Percentiles rank a stretch among this genome's conserved stretches.
phyloP scores from a whole-genome alignment of 2,329 filamentous ascomycete genomes.

The Sphaerulina populicola region DNA sequence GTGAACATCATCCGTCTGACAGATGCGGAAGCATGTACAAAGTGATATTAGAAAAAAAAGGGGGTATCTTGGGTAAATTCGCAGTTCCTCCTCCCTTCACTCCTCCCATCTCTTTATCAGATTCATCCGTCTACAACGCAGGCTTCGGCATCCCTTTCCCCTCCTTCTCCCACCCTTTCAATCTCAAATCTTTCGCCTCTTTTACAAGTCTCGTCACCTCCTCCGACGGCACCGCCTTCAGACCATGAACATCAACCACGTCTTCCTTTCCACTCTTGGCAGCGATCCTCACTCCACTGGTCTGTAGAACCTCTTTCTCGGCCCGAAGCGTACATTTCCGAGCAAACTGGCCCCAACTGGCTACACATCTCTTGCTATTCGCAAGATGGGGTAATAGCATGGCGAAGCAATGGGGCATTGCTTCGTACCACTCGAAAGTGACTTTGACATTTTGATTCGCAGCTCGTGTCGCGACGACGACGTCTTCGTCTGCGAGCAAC shows the following conservation, averaged over 20 bases:
- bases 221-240: conserved; percentile 22
- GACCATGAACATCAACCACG: conserved; percentile 20
- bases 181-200: conserved; percentile 27
- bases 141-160: conserved; percentile 30
- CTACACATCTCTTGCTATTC: conserved; percentile 31
- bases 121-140: conserved; percentile 14
- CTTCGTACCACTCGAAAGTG: conserved; percentile 64
- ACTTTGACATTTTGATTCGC: conserved; percentile 52
- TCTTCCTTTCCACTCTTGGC: conserved; percentile 30
- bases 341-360: conserved; percentile 32
- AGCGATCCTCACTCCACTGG: conserved; percentile 27
- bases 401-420: conserved; percentile 66
- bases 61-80: neutral
- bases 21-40: too few relatives aligned
- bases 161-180: conserved; percentile 30
- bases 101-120: neutral
- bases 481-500: conserved; percentile 59
- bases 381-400: conserved; percentile 36
- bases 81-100: neutral
- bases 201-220: conserved; percentile 26
- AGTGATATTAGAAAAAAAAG: neutral
- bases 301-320: conserved; percentile 21
- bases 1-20: too few relatives aligned
- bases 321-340: conserved; percentile 26
- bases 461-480: conserved; percentile 51